These are phyloP conservation scores for Fusarium illudens DNA, from an alignment of 2,329 filamentous ascomycete genomes.

Conservation along the genomic window DNA sequence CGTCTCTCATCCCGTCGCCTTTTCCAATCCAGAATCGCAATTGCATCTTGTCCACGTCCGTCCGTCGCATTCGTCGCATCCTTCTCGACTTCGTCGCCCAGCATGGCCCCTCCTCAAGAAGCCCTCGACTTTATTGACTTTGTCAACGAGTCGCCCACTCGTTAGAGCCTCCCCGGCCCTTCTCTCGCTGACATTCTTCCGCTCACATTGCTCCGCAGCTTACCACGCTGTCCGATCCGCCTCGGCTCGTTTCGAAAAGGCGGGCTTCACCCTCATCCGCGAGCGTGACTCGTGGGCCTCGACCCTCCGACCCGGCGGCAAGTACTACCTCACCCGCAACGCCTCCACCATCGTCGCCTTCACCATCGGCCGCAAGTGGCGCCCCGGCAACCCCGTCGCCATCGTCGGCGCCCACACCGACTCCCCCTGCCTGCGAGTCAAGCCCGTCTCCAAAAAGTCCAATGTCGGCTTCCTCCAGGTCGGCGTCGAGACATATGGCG, in stretches of 20 bases:
- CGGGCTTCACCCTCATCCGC: slow-evolving; percentile 87
- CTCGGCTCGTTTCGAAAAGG: slow-evolving; percentile 77
- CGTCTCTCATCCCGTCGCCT: slow-evolving; percentile 27
- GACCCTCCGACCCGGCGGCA: slow-evolving; percentile 82
- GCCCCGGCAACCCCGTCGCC: slow-evolving; percentile 86
- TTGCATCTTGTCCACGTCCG: slow-evolving; percentile 7
- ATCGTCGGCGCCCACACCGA: slow-evolving; percentile 98
- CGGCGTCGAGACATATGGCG: slow-evolving; percentile 95
- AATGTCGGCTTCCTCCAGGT: slow-evolving; percentile 91
- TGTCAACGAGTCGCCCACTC: slow-evolving; percentile 92
- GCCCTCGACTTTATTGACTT: slow-evolving; percentile 91
- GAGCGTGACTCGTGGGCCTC: slow-evolving; percentile 91
- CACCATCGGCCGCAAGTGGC: slow-evolving; percentile 89
- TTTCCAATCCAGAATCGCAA: slow-evolving; percentile 15
- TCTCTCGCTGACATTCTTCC: neutral
- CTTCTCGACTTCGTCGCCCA: slow-evolving; percentile 46
- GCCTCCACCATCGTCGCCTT: slow-evolving; percentile 92
- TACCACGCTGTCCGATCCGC: slow-evolving; percentile 92
- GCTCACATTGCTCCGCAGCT: slow-evolving; percentile 61
- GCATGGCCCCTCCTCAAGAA: slow-evolving; percentile 63
- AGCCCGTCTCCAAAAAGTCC: slow-evolving; percentile 91
- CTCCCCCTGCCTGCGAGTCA: slow-evolving; percentile 89
- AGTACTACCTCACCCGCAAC: slow-evolving; percentile 96
- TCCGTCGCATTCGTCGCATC: slow-evolving; percentile 4
- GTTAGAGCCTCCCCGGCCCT: slow-evolving; percentile 59